These are phyloP conservation scores for Colletotrichum godetiae DNA, from an alignment of 2,329 filamentous ascomycete species.

Conservation along the genomic window DNA sequence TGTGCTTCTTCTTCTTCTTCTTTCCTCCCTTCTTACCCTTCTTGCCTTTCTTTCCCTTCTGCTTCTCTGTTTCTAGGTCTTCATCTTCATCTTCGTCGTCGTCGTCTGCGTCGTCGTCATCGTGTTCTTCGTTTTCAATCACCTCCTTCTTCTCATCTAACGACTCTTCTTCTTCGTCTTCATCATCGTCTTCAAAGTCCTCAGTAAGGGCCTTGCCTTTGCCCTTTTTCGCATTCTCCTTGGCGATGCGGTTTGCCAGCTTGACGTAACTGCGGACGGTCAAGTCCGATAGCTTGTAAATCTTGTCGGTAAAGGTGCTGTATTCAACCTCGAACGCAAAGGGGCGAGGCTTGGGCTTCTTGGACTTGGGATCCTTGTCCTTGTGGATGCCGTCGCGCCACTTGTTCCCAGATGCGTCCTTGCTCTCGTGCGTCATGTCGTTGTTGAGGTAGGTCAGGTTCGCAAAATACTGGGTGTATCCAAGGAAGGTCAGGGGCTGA, in stretches of 20 bases:
- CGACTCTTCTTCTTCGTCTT: conserved; percentile 39
- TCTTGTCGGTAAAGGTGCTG: conserved; percentile 79
- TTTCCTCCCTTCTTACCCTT: conserved; percentile 49
- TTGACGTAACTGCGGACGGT: conserved; percentile 85
- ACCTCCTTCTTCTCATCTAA: conserved; percentile 38
- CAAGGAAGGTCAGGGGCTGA: conserved; percentile 81
- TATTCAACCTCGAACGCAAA: conserved; percentile 89
- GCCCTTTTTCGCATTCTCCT: conserved; percentile 41
- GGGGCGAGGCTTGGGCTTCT: conserved; percentile 67
- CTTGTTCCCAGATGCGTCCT: conserved; percentile 48
- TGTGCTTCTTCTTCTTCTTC: conserved; percentile 65
- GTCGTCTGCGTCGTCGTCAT: conserved; percentile 43
- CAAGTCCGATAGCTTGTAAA: conserved; percentile 83
- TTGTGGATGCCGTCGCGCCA: conserved; percentile 75
- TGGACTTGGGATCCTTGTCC: conserved; percentile 65
- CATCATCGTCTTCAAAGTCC: conserved; percentile 41
- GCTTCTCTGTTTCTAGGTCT: conserved; percentile 53
- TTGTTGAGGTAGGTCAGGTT: conserved; percentile 94
- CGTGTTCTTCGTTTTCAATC: conserved; percentile 43
- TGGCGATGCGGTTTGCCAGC: conserved; percentile 82
- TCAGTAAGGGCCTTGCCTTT: conserved; percentile 39
- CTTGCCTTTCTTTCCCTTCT: conserved; percentile 57
- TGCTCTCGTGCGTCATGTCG: conserved; percentile 58
- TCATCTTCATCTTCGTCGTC: conserved; percentile 41
- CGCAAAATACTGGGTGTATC: conserved; percentile 92